Conservation (phyloP, 2,329 filamentous ascomycete genomes). For the Domatiomyces catenatus region DNA sequence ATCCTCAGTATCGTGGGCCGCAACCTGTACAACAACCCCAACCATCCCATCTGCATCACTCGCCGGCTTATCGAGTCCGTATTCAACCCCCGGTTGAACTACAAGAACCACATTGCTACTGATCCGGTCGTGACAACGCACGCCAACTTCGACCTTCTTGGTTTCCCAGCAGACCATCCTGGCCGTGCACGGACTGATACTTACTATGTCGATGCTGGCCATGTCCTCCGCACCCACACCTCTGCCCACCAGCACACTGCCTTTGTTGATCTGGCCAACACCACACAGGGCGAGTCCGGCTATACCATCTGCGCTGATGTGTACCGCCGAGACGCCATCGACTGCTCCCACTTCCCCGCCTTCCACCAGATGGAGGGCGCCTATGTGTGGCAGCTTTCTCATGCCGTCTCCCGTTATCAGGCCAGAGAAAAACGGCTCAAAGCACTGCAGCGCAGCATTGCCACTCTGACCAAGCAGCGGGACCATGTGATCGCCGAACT, state of each 20-base stretch:
- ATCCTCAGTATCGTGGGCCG: conserved; percentile 62
- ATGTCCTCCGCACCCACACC: conserved; percentile 81
- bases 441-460: conserved; percentile 55
- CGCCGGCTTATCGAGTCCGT: conserved; percentile 81
- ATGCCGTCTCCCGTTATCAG: conserved; percentile 36
- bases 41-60: conserved; percentile 84
- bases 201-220: conserved; percentile 79
- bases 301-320: conserved; percentile 91
- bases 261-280: conserved; percentile 40
- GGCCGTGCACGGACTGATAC: conserved; percentile 80
- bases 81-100: conserved; percentile 54
- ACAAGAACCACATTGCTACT: conserved; percentile 53
- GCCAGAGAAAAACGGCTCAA: conserved; percentile 41
- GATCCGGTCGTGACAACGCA: conserved; percentile 68
- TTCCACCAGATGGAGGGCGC: conserved; percentile 99
- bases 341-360: conserved; percentile 85
- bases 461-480: conserved; percentile 42
- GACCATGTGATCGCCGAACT: conserved; percentile 9
- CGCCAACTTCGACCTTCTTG: conserved; percentile 95
- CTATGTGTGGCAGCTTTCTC: conserved; percentile 55
- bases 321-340: conserved; percentile 86
- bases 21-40: conserved; percentile 71
- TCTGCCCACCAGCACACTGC: conserved; percentile 80
- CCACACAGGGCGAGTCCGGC: conserved; percentile 29
- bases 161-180: conserved; percentile 75